Evolutionary conservation across 345 rosid species (phyloP), one percentile per base, ranked within the genome.

Genomic region (Lepidium didymum): DNA sequence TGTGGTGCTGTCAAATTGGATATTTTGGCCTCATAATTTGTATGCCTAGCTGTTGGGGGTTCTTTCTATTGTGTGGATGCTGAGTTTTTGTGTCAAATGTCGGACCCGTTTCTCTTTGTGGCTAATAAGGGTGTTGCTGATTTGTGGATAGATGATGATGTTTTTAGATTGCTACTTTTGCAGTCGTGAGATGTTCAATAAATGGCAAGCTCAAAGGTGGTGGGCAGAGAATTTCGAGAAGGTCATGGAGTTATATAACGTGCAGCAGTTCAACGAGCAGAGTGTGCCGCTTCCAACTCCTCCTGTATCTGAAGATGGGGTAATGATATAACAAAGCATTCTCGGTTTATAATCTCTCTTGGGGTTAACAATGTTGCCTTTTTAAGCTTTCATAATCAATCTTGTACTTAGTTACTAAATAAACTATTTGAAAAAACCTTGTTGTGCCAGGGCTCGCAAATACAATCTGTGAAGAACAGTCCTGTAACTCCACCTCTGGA

Each of bases 201-300:
- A 92, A 80, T 83, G 88, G 87, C 91, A 92, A 89, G 95, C 98
- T 70, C 96, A 92, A 77, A 87, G 83, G 43, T 92, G 98, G 98
- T 92, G 98, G 98, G 81, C 81, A 2, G 92, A 89, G 75, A 92
- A 89, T 76, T 86, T 79, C 13, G 96, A 92, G 53, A 92, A 87
- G 80, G 87, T 92, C 71, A 79, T 89, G 96, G 98, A 89, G 74
- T 81, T 92, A 40, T 92, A 92, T 78, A 92, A 92, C 62, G 98
- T 92, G 62, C 96, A 79, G 49, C 80, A 73, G 54, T 85, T 84
- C 68, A 86, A 87, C 73, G 87, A 69, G 18, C 83, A 89, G 71
- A 75, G 88, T 1, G 87, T 82, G 50, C 92, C 92, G 2, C 82
- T 87, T 59, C 84, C 89, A 33, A 81, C 83, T 49, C 85, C 93